Base-by-base conservation (phyloP, 345 rosid species). In the Dipteronia dyeriana region DNA sequence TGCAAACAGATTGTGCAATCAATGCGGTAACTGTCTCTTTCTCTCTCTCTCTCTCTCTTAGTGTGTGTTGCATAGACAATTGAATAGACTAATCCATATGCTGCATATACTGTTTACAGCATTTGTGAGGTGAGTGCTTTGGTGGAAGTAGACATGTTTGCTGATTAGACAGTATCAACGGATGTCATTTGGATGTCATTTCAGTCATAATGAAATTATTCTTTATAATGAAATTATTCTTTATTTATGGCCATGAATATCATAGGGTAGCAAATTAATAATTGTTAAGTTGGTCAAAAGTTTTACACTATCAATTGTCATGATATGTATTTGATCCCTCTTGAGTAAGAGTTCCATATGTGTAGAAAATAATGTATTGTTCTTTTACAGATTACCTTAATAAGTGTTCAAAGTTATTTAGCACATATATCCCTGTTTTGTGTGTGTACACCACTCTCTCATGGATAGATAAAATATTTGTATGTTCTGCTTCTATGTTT, bases 1-100 rank as follows among this genome's bases (percentile, higher is more conserved):
- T 95, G 54, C 98, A 93, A 84, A 90, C 94, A 65, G 98, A 95
- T 82, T 95, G 98, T 56, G 92, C 99, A 8, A 87, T 91, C 89
- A 93, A 93, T 86, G 84, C 73, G 47, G 99, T 95, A 91, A 68
- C 59, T 49, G 5, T 31, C 69, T 79, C 74, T 76, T 53, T 43
- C 69, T 79, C 71, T 66, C 75, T 71, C 66, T 73, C 43, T 73
- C 23, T 57, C 51, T 63, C 70, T 17, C 25, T 53, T 7, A 61
- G 45, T 56, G 61, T 26, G 17, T 53, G 13, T 4, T 61, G 39
- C 64, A 9, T 25, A 17, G 14, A 1, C 26, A n/a, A 61, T 60
- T 22, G 14, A 62, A n/a, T 19, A 20, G 49, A n/a, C 31, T 43
- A 45, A 1, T 16, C 13, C 12, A 3, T 61, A 49, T 60, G 51